These are phyloP conservation scores for Harringtonia aguacate DNA, from an alignment of 2,329 filamentous ascomycete genomes.

Conservation along the genomic window DNA sequence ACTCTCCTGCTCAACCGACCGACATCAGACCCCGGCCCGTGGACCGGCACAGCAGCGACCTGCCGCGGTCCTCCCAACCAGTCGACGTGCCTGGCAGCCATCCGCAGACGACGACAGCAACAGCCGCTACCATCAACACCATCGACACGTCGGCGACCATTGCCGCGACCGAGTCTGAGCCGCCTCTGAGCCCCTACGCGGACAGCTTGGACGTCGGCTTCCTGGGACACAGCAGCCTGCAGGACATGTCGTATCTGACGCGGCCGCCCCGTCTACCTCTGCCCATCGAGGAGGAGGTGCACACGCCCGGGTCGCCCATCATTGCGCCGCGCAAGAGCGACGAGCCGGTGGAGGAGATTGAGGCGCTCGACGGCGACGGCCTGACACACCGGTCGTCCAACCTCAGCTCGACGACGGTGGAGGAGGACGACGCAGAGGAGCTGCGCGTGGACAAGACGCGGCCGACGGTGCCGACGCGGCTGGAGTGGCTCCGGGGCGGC, in stretches of 20 bases:
- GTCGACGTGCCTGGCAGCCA: conserved; percentile 40
- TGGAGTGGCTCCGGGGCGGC: conserved; percentile 76
- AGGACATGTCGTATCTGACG: conserved; percentile 51
- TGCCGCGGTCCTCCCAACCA: conserved; percentile 37
- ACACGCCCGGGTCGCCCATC: conserved; percentile 84
- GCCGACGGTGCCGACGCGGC: conserved; percentile 69
- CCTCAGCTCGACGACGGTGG: conserved; percentile 48
- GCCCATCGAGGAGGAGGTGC: conserved; percentile 84
- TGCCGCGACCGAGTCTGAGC: conserved; percentile 17
- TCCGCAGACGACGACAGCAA: conserved; percentile 13
- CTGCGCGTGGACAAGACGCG: conserved; percentile 63
- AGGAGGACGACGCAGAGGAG: conserved; percentile 57
- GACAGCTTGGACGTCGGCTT: conserved; percentile 30
- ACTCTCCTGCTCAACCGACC: conserved; percentile 17
- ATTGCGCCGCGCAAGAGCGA: conserved; percentile 56
- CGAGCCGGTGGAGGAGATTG: conserved; percentile 41
- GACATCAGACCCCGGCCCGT: conserved; percentile 19
- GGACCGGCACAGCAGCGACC: conserved; percentile 14
- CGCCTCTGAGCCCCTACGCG: conserved; percentile 18
- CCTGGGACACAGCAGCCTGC: conserved; percentile 45
- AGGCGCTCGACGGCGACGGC: conserved; percentile 34
- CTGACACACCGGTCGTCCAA: conserved; percentile 46
- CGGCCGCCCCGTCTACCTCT: conserved; percentile 83
- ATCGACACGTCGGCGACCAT: conserved; percentile 15
- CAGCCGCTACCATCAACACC: conserved; percentile 7